Evolutionary conservation across 306 rosid species (phyloP).

Genomic region (Benincasa hispida): DNA sequence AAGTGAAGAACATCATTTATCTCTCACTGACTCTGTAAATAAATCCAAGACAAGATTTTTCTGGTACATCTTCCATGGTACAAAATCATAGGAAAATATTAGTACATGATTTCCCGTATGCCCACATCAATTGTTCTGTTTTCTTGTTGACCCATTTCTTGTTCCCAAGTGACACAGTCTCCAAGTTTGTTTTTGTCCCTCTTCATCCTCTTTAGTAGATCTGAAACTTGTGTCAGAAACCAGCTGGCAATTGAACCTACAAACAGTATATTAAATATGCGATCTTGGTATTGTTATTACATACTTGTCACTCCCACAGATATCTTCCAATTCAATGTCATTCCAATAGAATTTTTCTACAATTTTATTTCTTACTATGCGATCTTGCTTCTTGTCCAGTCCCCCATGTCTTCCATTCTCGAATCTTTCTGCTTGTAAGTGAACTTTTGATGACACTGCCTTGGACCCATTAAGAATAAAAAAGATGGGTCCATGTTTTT

Average conservation of each 20-base stretch:
- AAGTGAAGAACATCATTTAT: neutral
- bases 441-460: neutral
- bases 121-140: constrained; percentile 1
- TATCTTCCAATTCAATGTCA: neutral
- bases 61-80: constrained; percentile 2
- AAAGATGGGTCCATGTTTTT: neutral
- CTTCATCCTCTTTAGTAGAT: neutral
- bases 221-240: neutral
- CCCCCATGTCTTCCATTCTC: neutral
- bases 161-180: constrained; percentile 6
- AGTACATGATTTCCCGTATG: neutral
- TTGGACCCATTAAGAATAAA: neutral
- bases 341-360: neutral
- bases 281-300: neutral
- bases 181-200: neutral
- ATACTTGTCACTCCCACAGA: neutral
- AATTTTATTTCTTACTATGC: neutral
- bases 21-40: neutral
- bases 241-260: neutral
- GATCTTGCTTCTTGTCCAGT: neutral
- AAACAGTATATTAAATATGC: neutral
- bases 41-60: neutral
- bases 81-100: neutral
- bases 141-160: constrained; percentile 9
- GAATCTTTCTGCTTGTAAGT: neutral